Evolutionary conservation across 2,329 filamentous ascomycete species (phyloP).

Genomic region (Aspergillus aculeatinus): DNA sequence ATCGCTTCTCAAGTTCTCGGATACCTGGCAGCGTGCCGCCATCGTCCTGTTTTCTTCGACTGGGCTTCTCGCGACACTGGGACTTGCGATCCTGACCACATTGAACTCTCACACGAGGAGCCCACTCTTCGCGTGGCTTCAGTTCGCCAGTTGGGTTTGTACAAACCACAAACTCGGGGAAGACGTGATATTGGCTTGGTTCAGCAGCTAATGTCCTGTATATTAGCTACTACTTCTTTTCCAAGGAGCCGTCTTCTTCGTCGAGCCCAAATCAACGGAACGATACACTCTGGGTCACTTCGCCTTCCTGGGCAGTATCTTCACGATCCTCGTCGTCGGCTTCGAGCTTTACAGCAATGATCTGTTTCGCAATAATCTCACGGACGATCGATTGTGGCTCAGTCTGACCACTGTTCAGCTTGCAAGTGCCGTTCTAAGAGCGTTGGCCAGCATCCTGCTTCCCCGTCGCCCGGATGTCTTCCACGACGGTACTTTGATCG

Average conservation of each 20-base stretch:
- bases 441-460: slow-evolving; percentile 50
- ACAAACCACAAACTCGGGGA: neutral
- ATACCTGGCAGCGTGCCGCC: slow-evolving; percentile 55
- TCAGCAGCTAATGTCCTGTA: neutral
- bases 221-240: slow-evolving; percentile 30
- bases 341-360: slow-evolving; percentile 35
- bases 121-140: slow-evolving; percentile 60
- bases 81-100: slow-evolving; percentile 55
- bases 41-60: slow-evolving; percentile 55
- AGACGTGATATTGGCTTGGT: neutral
- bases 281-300: slow-evolving; percentile 33
- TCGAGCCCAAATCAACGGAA: slow-evolving; percentile 33
- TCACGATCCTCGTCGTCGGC: slow-evolving; percentile 23
- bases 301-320: slow-evolving; percentile 31
- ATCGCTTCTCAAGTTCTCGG: slow-evolving; percentile 62
- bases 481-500: slow-evolving; percentile 59
- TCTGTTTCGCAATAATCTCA: slow-evolving; percentile 20
- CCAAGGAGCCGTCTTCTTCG: slow-evolving; percentile 36
- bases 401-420: slow-evolving; percentile 53
- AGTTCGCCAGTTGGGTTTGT: slow-evolving; percentile 63
- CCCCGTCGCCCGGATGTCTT: slow-evolving; percentile 70
- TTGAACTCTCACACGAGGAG: slow-evolving; percentile 26
- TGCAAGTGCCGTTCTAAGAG: slow-evolving; percentile 33
- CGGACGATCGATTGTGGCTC: slow-evolving; percentile 31
- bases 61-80: slow-evolving; percentile 58